Percentiles rank a stretch among this genome's conserved stretches.
Evolutionary conservation across 2,329 filamentous ascomycete species (phyloP).

Genomic region (Epichloe elymi): DNA sequence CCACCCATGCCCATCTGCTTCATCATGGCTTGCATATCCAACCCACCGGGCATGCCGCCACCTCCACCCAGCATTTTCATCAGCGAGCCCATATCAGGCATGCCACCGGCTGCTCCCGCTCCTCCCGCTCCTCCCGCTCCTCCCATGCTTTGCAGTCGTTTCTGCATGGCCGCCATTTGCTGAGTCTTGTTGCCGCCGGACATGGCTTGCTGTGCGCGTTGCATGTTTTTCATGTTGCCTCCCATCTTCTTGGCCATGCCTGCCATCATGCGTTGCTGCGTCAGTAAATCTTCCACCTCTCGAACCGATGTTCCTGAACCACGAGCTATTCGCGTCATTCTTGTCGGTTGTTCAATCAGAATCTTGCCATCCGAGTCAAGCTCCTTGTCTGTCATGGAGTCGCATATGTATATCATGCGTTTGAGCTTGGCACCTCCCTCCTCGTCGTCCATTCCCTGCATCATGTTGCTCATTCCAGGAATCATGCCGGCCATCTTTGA

Average conservation of each 20-base stretch:
- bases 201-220: conserved; percentile 82
- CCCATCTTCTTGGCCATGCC: conserved; percentile 99
- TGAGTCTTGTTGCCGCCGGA: conserved; percentile 82
- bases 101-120: conserved; percentile 47
- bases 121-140: conserved; percentile 39
- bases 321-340: conserved; percentile 82
- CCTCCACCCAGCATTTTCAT: conserved; percentile 80
- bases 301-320: conserved; percentile 82
- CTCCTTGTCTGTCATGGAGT: conserved; percentile 94
- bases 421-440: conserved; percentile 84
- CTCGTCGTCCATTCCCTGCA: conserved; percentile 93
- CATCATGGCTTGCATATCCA: conserved; percentile 75
- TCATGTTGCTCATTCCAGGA: conserved; percentile 83
- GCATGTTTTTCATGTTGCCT: conserved; percentile 95
- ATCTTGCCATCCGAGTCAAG: conserved; percentile 91
- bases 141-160: conserved; percentile 85
- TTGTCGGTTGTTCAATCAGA: conserved; percentile 79
- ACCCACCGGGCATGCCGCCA: conserved; percentile 51
- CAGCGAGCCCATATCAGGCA: conserved; percentile 74
- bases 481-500: conserved; percentile 99
- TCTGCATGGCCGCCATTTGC: conserved; percentile 95
- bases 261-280: conserved; percentile 97
- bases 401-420: conserved; percentile 98
- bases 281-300: conserved; percentile 89
- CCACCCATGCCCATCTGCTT: conserved; percentile 51